Evolutionary conservation across 169 alveolate species (phyloP), one percentile per base, ranked within the genome.

Genomic region (Condylostoma magnum): DNA sequence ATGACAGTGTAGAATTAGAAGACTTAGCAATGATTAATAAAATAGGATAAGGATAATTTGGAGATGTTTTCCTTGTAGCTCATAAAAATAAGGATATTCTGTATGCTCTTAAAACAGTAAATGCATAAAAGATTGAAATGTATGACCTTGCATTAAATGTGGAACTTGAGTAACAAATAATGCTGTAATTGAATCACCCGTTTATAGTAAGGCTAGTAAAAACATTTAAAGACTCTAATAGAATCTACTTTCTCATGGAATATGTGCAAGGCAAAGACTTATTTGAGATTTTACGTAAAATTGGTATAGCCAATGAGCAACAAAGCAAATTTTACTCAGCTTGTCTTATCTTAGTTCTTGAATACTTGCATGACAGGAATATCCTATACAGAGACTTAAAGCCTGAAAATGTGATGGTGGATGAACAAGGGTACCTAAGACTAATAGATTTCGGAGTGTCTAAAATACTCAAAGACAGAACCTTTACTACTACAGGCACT

Each of bases 401-500:
- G 72, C 94, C 96, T 41, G 91, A 90, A 53, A 90, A 90, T 69
- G 67, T 90, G 2, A 66, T 90, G 67, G 72, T 90, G 3, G 85
- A 80, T 37, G 63, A 69, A 27, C 56, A 57, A 22, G 96, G 96
- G 4, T 76, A 84, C 38, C 63, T 86, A 51, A 85, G 79, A 31
- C 69, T 90, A 52, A 82, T 83, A 12, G 96, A 90, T 63, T 80
- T 90, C 70, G 93, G 94, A 27, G 76, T 84, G 27, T 77, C 93
- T 6, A 82, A 79, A 65, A 84, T 75, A 66, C 69, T 87, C 15
- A 82, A 48, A 78, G 87, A 86, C 69, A 74, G 92, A 66, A 87
- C 97, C 34, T 87, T 82, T 70, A 92, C 97, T 28, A 72, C 90
- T 31, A 78, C 88, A 20, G 97, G 97, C 1, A 87, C 97, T 20